A percentile compares a stretch with the other conserved stretches of the same genome.
phyloP scores from a whole-genome alignment of 2,329 filamentous ascomycete genomes.

The Diaporthe vaccinii region DNA sequence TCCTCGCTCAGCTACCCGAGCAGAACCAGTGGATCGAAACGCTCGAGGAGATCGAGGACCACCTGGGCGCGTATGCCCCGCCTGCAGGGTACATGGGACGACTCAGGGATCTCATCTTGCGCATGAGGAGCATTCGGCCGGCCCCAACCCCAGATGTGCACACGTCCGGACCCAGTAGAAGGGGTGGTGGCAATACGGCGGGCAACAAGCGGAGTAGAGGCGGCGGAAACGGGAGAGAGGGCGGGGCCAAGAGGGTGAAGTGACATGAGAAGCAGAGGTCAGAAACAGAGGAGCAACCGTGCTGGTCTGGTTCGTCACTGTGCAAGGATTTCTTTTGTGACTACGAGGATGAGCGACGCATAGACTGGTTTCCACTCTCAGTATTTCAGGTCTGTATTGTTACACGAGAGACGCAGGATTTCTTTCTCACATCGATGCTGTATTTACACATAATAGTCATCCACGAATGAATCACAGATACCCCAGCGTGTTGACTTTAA shows the following conservation, averaged over 20 bases:
- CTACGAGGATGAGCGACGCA: not conserved
- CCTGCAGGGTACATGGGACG: conserved; percentile 48
- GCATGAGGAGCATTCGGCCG: conserved; percentile 45
- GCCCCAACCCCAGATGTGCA: not conserved
- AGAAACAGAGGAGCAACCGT: not conserved
- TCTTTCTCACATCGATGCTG: not conserved
- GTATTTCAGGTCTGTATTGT: not conserved
- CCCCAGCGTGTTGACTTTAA: too few species aligned
- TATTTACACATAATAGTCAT: not conserved
- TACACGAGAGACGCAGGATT: not conserved
- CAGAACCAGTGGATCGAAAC: conserved; percentile 59
- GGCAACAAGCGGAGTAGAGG: conserved; percentile 36
- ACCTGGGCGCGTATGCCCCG: conserved; percentile 45
- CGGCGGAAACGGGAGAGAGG: conserved; percentile 35
- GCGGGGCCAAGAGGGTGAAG: conserved; percentile 39
- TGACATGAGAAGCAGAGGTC: not conserved
- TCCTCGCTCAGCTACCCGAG: conserved; percentile 59
- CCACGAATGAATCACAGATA: not conserved
- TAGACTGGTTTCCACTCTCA: not conserved
- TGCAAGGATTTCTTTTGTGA: not conserved
- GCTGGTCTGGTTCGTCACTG: not conserved
- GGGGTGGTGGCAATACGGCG: conserved; percentile 26
- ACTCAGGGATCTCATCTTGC: conserved; percentile 48
- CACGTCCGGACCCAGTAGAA: not conserved
- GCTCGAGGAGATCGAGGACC: conserved; percentile 51